Conservation (phyloP, 805 yeast species). For the Blastobotrys terrestris region DNA sequence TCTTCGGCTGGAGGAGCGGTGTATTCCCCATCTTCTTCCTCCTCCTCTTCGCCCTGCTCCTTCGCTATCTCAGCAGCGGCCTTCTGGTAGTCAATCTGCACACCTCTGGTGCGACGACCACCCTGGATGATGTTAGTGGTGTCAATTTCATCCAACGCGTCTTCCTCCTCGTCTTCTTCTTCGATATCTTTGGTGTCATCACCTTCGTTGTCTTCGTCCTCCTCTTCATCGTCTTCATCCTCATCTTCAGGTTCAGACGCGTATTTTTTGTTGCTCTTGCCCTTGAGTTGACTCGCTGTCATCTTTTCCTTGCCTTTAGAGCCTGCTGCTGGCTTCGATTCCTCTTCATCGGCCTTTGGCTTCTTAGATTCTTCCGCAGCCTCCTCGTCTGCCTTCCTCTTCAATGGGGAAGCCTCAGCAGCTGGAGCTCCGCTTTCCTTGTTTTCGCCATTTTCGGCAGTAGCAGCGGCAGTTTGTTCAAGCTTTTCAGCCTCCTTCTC, state of each 20-base stretch:
- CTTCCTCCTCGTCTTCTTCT: constrained; percentile 66
- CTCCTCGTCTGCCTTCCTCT: constrained; percentile 20
- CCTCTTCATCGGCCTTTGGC: constrained; percentile 10
- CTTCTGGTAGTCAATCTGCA: constrained; percentile 75
- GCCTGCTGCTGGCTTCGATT: constrained; percentile 4
- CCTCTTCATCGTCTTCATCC: constrained; percentile 31
- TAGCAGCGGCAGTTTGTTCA: neutral
- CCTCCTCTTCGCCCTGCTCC: constrained; percentile 41
- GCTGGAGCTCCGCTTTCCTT: no score
- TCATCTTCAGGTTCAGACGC: constrained; percentile 45
- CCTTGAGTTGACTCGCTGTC: neutral
- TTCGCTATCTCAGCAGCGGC: constrained; percentile 66
- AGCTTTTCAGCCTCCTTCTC: constrained; percentile 1
- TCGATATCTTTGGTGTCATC: constrained; percentile 38
- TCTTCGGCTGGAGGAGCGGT: constrained; percentile 29
- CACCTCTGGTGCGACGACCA: constrained; percentile 88
- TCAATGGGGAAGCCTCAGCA: constrained; percentile 12
- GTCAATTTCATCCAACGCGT: constrained; percentile 74
- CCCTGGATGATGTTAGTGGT: constrained; percentile 72
- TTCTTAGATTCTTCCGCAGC: constrained; percentile 11
- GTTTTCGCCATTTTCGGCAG: neutral
- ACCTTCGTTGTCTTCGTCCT: constrained; percentile 39
- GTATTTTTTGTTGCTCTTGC: constrained; percentile 14
- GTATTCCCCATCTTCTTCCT: constrained; percentile 48
- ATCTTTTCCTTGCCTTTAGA: constrained; percentile 3